Evolutionary conservation across 768 basidiomycete species (phyloP), one percentile per base, ranked within the genome.

Genomic region (Amanita pseudoporphyria): DNA sequence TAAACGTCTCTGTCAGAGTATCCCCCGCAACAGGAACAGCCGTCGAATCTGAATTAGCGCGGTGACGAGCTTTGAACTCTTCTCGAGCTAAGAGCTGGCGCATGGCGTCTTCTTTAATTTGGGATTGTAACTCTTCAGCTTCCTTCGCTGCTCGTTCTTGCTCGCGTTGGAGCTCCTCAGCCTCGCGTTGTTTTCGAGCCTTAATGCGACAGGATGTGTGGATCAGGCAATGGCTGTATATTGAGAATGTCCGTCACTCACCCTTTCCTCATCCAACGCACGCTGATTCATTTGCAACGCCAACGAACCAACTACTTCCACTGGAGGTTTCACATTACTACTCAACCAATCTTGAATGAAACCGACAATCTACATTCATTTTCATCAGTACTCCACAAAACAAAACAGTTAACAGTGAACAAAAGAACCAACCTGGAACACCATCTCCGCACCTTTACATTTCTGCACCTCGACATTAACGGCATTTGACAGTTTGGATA

Each of bases 241-340:
- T 7, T 2, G 21, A 32, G 26, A 31, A 24, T 14, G 30, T 9
- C 13, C 0, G n/a, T 18, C 3, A 60, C 74, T 46, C 45, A 83
- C 87, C 56, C 69, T 70, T 57, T 87, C 81, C 62, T 83, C 80
- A 44, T 86, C 82, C 53, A 70, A 65, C 0, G 86, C 86, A 26
- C 89, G 77, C 54, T 73, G 76, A 40, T 71, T 82, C 89, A 91
- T 90, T 61, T 90, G 77, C 4, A 77, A 70, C 9, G 88, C 88
- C 3, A 92, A 72, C 0, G 89, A 91, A 13, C 82, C 84, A 10
- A 71, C 67, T 6, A 71, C 73, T 61, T 87, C 82, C 6, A 70
- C 67, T 2, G 75, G 72, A 1, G 80, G 81, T 18, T 66, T 65
- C 40, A 86, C 68, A 52, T 82, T 74, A 21, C 67, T 66, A 13